Evolutionary conservation across 1,284 basidiomycete species (phyloP), one percentile per base, ranked within the genome.

Genomic region (Cerioporus squamosus): DNA sequence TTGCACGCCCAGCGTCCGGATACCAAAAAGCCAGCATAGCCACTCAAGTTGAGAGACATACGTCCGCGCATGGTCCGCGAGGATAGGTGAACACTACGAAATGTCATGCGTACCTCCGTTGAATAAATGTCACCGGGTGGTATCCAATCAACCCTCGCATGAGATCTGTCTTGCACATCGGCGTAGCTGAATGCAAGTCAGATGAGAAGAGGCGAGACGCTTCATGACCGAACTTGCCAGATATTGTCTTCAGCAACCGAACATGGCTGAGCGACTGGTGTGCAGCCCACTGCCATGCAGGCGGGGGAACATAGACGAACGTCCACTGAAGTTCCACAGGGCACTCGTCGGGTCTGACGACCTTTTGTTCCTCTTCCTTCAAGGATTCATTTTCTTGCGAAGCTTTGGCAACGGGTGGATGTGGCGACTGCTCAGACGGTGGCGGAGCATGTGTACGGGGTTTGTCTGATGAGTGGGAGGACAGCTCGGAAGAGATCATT

Each of bases 81-180:
- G 9, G 12, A 15, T 3, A 15, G 8, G 10, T 3, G n/a, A n/a
- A n/a, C n/a, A n/a, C n/a, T n/a, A n/a, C n/a, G n/a, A 33, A 10
- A 36, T 5, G 26, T 5, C 43, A 40, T 6, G 44, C 79, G 66
- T 59, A 83, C 82, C 71, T 74, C 75, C 80, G 81, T 44, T 77
- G 79, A 3, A 85, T 70, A 60, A 81, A 82, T 22, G 71, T 77
- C 24, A 83, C 68, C n/a, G 67, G 65, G 17, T 71, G 70, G 52
- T 69, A 66, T 2, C 67, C 59, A 45, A 62, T 54, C 22, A 29
- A 38, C 10, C 54, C 51, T 42, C 29, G 44, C 51, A 54, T 57
- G 68, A 49, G 77, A 61, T 51, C 60, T 60, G 39, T 77, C 76
- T 45, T 79, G 51, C 81, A 58, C 26, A 20, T 20, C 15, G 22